phyloP scores from a whole-genome alignment of 176 grass and related monocot genomes.

The Stipa capillata region DNA sequence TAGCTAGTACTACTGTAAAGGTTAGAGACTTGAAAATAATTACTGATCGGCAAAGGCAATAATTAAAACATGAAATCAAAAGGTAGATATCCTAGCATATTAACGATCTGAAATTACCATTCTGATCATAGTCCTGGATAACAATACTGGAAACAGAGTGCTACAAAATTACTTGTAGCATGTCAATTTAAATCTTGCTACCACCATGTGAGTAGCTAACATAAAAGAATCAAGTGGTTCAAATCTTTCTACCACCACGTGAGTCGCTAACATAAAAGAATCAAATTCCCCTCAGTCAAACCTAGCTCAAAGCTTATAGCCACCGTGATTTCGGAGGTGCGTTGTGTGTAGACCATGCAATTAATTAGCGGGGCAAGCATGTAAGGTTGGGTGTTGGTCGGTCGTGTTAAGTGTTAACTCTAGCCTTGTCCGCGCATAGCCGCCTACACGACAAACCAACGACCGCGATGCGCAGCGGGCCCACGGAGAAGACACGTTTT shows the following conservation, averaged over 20 bases:
- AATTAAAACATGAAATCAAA: neutral
- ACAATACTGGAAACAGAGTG: neutral
- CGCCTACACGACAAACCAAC: constrained; percentile 22
- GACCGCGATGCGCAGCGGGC: constrained; percentile 5
- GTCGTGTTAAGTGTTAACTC: neutral
- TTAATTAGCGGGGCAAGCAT: too few species aligned
- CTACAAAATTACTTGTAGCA: neutral
- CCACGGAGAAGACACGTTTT: neutral
- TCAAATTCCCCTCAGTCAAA: too few species aligned
- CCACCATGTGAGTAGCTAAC: too few species aligned
- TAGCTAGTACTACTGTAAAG: too few species aligned
- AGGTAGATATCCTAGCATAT: neutral
- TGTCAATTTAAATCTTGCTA: neutral
- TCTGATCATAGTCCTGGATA: neutral
- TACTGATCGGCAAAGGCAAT: neutral
- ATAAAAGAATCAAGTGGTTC: too few species aligned
- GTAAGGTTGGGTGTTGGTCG: neutral
- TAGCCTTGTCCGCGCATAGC: constrained; percentile 13
- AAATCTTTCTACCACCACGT: too few species aligned
- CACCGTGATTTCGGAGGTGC: neutral
- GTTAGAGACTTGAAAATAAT: neutral
- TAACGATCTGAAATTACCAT: neutral
- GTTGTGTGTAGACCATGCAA: neutral
- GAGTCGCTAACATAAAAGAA: too few species aligned
- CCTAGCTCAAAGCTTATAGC: too few species aligned